Conservation (phyloP, 257 asterid species). For the Sherardia arvensis region DNA sequence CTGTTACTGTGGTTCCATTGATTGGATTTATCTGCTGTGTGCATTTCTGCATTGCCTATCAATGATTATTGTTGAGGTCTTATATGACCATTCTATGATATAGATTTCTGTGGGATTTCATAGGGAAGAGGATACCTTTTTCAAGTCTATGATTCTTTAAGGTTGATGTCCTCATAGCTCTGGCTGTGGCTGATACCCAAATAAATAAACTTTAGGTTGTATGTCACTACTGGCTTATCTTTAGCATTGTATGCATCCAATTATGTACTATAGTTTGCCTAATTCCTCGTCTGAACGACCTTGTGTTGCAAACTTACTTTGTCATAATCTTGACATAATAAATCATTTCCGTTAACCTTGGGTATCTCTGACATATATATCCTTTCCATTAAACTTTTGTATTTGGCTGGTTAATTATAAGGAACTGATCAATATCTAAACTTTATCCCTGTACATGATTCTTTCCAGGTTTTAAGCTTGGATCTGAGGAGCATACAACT, state of each 20-base stretch:
- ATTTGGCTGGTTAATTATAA: not conserved
- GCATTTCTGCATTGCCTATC: not conserved
- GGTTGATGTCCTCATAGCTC: too few relatives aligned
- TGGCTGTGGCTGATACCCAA: too few relatives aligned
- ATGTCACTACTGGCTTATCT: not conserved
- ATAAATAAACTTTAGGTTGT: not conserved
- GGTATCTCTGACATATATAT: too few relatives aligned
- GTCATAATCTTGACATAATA: not conserved
- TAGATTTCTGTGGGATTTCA: not conserved
- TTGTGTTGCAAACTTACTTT: not conserved
- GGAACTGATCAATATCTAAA: not conserved
- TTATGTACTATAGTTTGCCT: not conserved
- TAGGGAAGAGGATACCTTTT: not conserved
- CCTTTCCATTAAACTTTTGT: too few relatives aligned
- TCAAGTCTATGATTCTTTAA: not conserved
- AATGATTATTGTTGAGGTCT: not conserved
- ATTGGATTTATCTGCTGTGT: not conserved
- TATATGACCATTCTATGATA: not conserved
- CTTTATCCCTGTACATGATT: not conserved
- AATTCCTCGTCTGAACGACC: not conserved
- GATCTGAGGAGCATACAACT: constrained; percentile 84
- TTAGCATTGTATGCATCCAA: not conserved
- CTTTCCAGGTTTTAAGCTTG: constrained; percentile 74
- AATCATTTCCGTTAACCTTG: too few relatives aligned
- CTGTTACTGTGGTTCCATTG: not conserved